phyloP scores from a whole-genome alignment of 73 alveolate genomes.

The Stentor roeselii region DNA sequence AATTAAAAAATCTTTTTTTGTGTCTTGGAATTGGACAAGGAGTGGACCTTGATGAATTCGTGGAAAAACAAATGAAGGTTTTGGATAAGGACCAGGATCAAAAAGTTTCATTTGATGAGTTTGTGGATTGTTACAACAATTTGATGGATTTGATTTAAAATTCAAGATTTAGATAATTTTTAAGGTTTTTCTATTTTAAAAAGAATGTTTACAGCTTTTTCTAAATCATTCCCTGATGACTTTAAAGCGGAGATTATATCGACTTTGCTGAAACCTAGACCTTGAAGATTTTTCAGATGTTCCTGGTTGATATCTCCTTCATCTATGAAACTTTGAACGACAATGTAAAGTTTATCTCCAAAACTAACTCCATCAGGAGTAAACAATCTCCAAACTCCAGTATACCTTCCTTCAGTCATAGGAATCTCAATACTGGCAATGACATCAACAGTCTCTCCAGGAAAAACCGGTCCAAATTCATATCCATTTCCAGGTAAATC shows the following conservation, averaged over 20 bases:
- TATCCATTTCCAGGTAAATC: neutral
- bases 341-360: conserved; percentile 23
- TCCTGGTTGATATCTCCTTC: neutral
- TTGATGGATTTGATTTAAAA: conserved; percentile 12
- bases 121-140: conserved; percentile 19
- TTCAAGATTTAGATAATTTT: neutral
- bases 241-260: neutral
- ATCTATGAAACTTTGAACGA: neutral
- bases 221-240: neutral
- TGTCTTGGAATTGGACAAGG: neutral
- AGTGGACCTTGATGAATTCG: neutral
- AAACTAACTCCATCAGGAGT: conserved; percentile 27
- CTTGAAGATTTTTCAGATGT: neutral
- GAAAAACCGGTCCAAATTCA: neutral
- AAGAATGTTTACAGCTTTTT: neutral
- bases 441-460: neutral
- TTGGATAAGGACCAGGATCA: neutral
- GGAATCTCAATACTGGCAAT: conserved; percentile 6
- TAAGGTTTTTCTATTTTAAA: neutral
- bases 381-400: conserved; percentile 23
- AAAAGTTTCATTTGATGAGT: conserved; percentile 20
- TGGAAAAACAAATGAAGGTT: neutral
- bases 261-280: neutral
- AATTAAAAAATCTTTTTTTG: neutral
- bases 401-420: conserved; percentile 25